phyloP scores from a whole-genome alignment of 2,329 filamentous ascomycete species.

The Aspergillus proliferans region DNA sequence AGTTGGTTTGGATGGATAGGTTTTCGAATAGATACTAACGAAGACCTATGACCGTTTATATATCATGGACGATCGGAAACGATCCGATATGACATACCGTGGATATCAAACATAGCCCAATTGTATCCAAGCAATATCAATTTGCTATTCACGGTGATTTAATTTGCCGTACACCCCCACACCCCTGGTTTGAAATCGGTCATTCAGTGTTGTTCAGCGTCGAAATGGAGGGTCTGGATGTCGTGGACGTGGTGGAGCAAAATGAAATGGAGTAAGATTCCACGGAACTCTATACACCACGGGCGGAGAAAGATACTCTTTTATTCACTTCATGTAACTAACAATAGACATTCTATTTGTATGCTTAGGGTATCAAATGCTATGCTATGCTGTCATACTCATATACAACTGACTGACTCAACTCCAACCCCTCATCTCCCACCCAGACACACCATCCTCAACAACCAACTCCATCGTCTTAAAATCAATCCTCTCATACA shows the following conservation, averaged over 20 bases:
- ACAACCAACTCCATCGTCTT: constrained; percentile 60
- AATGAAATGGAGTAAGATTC: constrained; percentile 3
- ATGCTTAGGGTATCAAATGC: neutral
- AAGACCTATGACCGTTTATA: neutral
- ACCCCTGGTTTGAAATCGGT: neutral
- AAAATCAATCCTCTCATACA: constrained; percentile 61
- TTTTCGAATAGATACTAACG: neutral
- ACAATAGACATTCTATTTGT: too few relatives aligned
- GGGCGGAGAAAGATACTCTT: constrained; percentile 1
- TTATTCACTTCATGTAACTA: neutral
- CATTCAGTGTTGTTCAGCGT: neutral
- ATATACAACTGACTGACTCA: too few relatives aligned
- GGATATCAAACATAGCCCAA: neutral
- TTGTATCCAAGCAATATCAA: neutral
- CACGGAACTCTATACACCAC: constrained; percentile 2
- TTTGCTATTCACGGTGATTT: neutral
- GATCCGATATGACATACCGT: neutral
- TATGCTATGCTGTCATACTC: neutral
- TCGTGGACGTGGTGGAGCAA: neutral
- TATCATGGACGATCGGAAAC: neutral
- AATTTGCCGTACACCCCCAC: constrained; percentile 5
- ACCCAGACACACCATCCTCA: constrained; percentile 49
- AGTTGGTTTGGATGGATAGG: neutral
- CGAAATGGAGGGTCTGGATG: constrained; percentile 1
- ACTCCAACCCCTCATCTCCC: constrained; percentile 56